Evolutionary conservation across 768 basidiomycete species (phyloP), one percentile per base, ranked within the genome.

Genomic region (Rhodotorula kratochvilovae): DNA sequence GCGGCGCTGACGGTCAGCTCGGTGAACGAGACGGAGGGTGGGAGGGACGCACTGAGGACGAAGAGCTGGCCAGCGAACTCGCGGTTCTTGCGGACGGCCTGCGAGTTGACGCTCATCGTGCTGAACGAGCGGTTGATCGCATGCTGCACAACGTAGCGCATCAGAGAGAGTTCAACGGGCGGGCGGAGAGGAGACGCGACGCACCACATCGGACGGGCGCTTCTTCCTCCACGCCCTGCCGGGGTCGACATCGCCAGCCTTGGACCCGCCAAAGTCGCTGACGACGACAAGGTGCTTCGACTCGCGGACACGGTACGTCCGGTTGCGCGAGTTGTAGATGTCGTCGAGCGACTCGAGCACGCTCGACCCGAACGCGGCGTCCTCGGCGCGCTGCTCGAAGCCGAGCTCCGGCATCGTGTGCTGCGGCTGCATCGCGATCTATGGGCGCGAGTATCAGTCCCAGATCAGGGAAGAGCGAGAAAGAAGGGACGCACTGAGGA

Each of bases 41-140:
- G 43, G 31, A n/a, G 36, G 16, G 35, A 79, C 84, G 68, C 70
- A 88, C 93, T 91, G 85, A 89, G 90, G 62, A 98, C 91, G 76
- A 98, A 98, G 33, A 97, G 90, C 76, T 96, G 97, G 58, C 92
- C 94, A 66, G 89, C 87, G 1, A 88, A 85, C 77, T 92, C 94
- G 53, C 88, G 89, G 21, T 85, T 82, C 70, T 88, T 89, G 53
- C 90, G 89, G 1, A 48, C 80, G 89, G 88, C 89, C 80, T 91
- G 90, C 77, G 77, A 90, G 90, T 42, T 92, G 87, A 80, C 94
- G 92, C 82, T 98, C 92, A 79, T 97, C 91, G 93, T 96, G 71
- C 46, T 29, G 42, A 33, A 63, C n/a, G 71, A 58, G 25, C 59
- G 61, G 29, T 63, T 61, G 63, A 58, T 42, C 67, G 35, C 66